A percentile compares a stretch with the other conserved stretches of the same genome.
phyloP scores from a whole-genome alignment of 169 alveolate genomes.

The Eimeria tenella region DNA sequence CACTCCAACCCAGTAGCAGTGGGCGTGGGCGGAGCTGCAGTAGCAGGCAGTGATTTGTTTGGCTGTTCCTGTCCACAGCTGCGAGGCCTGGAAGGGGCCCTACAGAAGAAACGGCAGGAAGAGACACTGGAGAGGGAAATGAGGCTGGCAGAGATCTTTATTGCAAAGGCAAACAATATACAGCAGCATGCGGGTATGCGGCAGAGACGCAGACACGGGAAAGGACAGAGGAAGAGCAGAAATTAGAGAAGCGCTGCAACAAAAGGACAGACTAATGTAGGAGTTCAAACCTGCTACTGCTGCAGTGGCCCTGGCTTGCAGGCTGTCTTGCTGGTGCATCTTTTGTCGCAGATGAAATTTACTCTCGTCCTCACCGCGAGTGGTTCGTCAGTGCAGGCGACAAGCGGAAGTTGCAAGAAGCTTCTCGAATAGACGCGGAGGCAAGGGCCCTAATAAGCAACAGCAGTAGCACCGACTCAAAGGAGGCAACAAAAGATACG shows the following conservation, averaged over 20 bases:
- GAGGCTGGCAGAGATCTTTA: slow-evolving; percentile 67
- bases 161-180: slow-evolving; percentile 74
- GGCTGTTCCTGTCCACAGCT: neutral
- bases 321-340: neutral
- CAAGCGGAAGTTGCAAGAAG: slow-evolving; percentile 38
- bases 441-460: slow-evolving; percentile 6
- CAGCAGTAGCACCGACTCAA: neutral
- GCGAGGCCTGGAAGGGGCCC: neutral
- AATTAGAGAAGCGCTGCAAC: neutral
- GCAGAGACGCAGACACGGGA: neutral
- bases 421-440: neutral
- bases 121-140: slow-evolving; percentile 71
- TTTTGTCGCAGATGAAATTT: slow-evolving; percentile 65
- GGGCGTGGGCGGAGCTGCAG: too few species aligned
- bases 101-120: slow-evolving; percentile 16
- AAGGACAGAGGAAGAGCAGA: neutral
- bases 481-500: neutral
- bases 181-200: slow-evolving; percentile 59
- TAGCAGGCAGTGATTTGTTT: too few species aligned
- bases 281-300: too few species aligned
- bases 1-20: too few species aligned
- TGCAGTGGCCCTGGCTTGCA: too few species aligned
- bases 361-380: slow-evolving; percentile 65
- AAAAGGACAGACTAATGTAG: neutral
- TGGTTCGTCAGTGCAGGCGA: slow-evolving; percentile 61